A percentile compares a stretch with the other conserved stretches of the same genome.
Conservation (phyloP, 1,139 yeast genomes). For the Yamadazyma trypodendri region DNA sequence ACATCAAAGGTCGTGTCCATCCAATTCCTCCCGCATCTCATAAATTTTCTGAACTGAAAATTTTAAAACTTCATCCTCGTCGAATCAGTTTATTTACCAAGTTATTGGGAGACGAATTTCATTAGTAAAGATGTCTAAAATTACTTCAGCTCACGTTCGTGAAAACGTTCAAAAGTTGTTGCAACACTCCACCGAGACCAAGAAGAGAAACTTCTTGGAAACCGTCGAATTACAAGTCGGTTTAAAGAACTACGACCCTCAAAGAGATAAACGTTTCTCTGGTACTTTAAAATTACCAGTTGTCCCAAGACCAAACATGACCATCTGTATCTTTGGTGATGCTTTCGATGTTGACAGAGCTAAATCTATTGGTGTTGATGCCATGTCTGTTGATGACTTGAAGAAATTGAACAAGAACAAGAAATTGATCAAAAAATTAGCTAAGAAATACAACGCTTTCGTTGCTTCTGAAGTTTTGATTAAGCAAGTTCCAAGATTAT, state of each 20-base stretch:
- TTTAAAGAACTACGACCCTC: conserved; percentile 99
- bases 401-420: conserved; percentile 99
- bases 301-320: conserved; percentile 99
- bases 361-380: conserved; percentile 98
- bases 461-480: conserved; percentile 98
- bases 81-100: conserved; percentile 52
- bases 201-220: conserved; percentile 99
- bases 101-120: conserved; percentile 66
- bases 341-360: conserved; percentile 99
- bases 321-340: conserved; percentile 99
- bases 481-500: conserved; percentile 99
- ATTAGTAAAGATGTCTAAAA: conserved; percentile 75
- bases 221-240: conserved; percentile 99
- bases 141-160: conserved; percentile 91
- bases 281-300: conserved; percentile 98
- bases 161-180: conserved; percentile 92
- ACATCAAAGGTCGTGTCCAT: conserved; percentile 2
- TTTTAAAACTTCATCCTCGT: conserved; percentile 36
- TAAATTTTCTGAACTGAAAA: conserved; percentile 5
- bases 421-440: conserved; percentile 99
- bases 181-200: conserved; percentile 89
- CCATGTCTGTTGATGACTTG: conserved; percentile 99
- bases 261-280: conserved; percentile 99
- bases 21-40: conserved; percentile 1
- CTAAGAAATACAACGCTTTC: conserved; percentile 99